Base-by-base conservation (phyloP, 805 yeast genomes). In the Kluyveromyces siamensis region DNA sequence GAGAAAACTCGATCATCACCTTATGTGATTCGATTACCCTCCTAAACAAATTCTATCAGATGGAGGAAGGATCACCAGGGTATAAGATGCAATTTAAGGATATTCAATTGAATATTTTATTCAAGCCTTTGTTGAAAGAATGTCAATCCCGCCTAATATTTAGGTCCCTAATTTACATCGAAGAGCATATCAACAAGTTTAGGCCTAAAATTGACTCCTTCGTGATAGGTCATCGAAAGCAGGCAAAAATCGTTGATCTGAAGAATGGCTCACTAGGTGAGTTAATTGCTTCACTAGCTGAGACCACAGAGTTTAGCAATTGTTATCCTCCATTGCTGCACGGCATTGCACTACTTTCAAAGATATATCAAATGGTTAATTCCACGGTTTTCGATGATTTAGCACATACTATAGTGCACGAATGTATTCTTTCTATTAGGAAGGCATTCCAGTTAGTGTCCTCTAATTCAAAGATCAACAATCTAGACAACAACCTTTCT, bases 331-430 rank as follows among this genome's bases (percentile, higher is more conserved):
- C 96, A 1, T 69, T 88, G 42, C 74, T 77, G 3, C 78, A 77
- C 48, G 82, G 95, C 0, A 67, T 89, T 40, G 75, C 83, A 0
- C 67, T 91, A 6, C 68, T 90, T 30, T 81, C 88, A 35, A 84
- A 80, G 60, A 83, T 90, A 19, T 87, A 87, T 60, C 95, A 87
- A 57, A 70, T 89, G 57, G 77, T 91, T 37, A 83, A 83, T 54
- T 80, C 90, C 2, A 69, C 75, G 11, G 85, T 88, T 1, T 91
- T 90, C 67, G 96, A 88, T 62, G 96, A 87, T 59, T 68, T 90
- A 54, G 96, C 96, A 0, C 96, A 88, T 62, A 80, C 84, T 49
- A 81, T 88, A 46, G 85, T 91, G 4, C 96, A 87, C 60, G 76
- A 84, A 41, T 83, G 93, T 56, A 76, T 88, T 37, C 58, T 68